Base-by-base conservation (phyloP, 2,329 filamentous ascomycete species). In the Phialophora chinensis region DNA sequence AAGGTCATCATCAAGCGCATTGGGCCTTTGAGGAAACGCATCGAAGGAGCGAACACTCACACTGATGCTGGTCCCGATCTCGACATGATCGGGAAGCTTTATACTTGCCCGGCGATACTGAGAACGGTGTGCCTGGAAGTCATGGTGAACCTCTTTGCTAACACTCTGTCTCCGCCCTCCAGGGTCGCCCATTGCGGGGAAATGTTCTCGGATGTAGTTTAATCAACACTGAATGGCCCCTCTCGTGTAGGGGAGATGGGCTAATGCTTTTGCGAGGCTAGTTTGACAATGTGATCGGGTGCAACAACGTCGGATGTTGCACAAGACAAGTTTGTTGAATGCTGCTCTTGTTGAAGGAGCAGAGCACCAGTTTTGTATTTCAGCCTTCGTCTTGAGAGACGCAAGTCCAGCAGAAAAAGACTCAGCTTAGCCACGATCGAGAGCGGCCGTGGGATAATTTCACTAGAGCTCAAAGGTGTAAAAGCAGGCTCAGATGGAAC, bases 51-150 rank as follows among this genome's bases (percentile, higher is more conserved):
- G 31, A 29, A 29, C n/a, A 69, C 70, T 52, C 66, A 72, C 70
- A 59, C 64, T 70, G 38, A 70, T 49, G 38, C 57, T 69, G 23
- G 66, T 68, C 10, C 64, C 66, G 10, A 69, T 55, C 35, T 69
- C 68, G 20, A 69, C 8, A 14, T 49, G 50, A 56, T 72, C 68
- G 20, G 69, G 65, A 31, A 57, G 17, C 60, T 59, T 53, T 54
- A 65, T 62, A 35, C 63, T 66, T 44, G 65, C n/a, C n/a, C 67
- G 69, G 47, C 65, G 68, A 44, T 66, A 66, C 60, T 69, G 56
- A 20, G 66, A 63, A 42, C 61, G 53, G 50, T 70, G 62, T 49
- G 61, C 59, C n/a, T 63, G 56, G 59, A 69, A 70, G 55, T 70
- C 68, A 44, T 63, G 63, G 20, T 68, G 68, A 17, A 70, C 54